phyloP scores from a whole-genome alignment of 225 moss, liverwort and hornwort species.

The Asterella californica region DNA sequence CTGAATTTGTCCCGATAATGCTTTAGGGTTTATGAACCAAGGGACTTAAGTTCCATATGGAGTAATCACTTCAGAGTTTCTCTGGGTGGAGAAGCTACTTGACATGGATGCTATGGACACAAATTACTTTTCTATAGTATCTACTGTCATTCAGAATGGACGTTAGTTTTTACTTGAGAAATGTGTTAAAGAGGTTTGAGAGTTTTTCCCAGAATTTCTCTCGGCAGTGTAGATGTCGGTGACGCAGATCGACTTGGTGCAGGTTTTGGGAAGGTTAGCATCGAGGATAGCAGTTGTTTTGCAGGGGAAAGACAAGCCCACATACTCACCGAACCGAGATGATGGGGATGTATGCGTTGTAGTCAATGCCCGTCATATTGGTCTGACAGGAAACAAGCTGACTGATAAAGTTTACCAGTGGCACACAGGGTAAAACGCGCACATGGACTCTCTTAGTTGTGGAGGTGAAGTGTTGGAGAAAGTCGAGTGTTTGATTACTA shows the following conservation, averaged over 20 bases:
- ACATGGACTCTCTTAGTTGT: neutral
- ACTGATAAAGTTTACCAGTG: conserved; percentile 91
- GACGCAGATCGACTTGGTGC: conserved; percentile 9
- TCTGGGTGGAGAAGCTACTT: neutral
- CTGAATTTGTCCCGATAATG: neutral
- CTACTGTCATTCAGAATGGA: neutral
- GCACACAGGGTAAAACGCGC: conserved; percentile 79
- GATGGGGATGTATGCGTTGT: conserved; percentile 95
- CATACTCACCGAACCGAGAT: conserved; percentile 70
- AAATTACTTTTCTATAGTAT: neutral
- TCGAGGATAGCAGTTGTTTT: conserved; percentile 84
- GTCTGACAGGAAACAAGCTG: conserved; percentile 87
- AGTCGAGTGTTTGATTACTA: too few relatives aligned
- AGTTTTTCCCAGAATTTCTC: too few relatives aligned
- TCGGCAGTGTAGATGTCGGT: neutral
- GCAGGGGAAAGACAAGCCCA: conserved; percentile 95
- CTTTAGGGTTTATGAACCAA: neutral
- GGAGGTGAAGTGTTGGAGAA: too few relatives aligned
- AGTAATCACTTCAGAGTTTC: neutral
- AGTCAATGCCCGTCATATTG: conserved; percentile 78
- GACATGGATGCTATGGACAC: neutral
- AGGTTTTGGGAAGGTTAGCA: conserved; percentile 92
- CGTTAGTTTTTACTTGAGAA: neutral
- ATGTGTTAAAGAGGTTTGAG: neutral
- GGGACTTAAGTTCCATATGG: too few relatives aligned